Conservation (phyloP, 2,329 filamentous ascomycete genomes). For the Exophiala lecanii-corni region DNA sequence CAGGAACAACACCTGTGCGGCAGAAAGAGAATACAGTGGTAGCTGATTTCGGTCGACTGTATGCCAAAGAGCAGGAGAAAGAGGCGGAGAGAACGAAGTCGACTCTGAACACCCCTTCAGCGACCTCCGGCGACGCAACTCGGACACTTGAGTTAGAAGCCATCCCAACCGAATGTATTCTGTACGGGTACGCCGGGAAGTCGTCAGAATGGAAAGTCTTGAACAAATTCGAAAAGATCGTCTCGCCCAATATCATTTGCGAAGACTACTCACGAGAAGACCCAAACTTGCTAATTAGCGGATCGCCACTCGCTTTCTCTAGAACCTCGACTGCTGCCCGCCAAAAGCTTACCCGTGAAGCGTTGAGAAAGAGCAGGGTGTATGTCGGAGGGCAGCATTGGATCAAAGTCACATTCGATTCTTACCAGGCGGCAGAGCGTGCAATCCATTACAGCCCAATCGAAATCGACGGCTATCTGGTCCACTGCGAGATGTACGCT, state of each 20-base stretch:
- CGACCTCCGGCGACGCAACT: constrained; percentile 13
- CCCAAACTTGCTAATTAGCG: constrained; percentile 67
- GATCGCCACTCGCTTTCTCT: constrained; percentile 34
- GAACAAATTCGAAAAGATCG: constrained; percentile 76
- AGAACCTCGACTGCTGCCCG: constrained; percentile 53
- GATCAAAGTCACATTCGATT: constrained; percentile 84
- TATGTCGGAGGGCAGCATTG: constrained; percentile 84
- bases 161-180: constrained; percentile 68
- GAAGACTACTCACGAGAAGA: constrained; percentile 89
- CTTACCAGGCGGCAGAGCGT: constrained; percentile 63
- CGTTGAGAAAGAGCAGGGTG: constrained; percentile 72
- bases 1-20: constrained; percentile 49
- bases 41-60: constrained; percentile 43
- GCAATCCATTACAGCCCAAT: constrained; percentile 68
- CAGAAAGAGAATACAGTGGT: constrained; percentile 53
- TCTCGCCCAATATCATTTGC: constrained; percentile 63
- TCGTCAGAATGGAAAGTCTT: constrained; percentile 74
- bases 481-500: constrained; percentile 67
- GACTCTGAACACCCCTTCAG: constrained; percentile 14
- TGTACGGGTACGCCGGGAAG: constrained; percentile 75
- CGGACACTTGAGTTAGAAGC: constrained; percentile 36
- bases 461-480: constrained; percentile 63
- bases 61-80: constrained; percentile 42
- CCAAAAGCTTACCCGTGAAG: constrained; percentile 60
- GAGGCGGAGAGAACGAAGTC: constrained; percentile 26